Evolutionary conservation across 2,329 filamentous ascomycete genomes (phyloP).

Genomic region (Venturia asperata): DNA sequence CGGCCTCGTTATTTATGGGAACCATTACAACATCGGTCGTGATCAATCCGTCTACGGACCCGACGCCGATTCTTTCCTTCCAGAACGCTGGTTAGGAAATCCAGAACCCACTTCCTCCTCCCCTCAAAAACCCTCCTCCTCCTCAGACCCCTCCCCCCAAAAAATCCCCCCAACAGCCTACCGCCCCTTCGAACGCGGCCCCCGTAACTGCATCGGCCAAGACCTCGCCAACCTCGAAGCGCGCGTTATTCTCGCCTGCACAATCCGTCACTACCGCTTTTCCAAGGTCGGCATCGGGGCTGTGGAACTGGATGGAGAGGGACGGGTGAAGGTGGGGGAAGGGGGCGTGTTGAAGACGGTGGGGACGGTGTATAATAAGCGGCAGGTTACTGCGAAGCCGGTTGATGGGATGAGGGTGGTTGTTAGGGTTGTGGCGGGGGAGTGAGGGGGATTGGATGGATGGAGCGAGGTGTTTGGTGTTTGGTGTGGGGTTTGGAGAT

Average conservation of each 20-base stretch:
- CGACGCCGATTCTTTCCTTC: slow-evolving; percentile 14
- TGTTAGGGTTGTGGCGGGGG: slow-evolving; percentile 20
- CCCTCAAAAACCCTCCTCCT: not conserved
- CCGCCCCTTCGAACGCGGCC: slow-evolving; percentile 36
- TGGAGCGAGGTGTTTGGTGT: not conserved
- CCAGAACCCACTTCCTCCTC: slow-evolving; percentile 14
- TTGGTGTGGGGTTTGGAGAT: too few relatives aligned
- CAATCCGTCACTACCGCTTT: slow-evolving; percentile 29
- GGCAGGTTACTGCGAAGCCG: slow-evolving; percentile 16
- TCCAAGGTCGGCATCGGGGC: slow-evolving; percentile 31
- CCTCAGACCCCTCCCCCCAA: not conserved
- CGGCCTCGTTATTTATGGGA: slow-evolving; percentile 18
- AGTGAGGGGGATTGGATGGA: not conserved
- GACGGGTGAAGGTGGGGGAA: slow-evolving; percentile 25
- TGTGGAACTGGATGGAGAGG: slow-evolving; percentile 26
- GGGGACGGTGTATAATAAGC: slow-evolving; percentile 27
- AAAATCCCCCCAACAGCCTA: slow-evolving; percentile 24
- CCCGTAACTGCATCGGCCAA: slow-evolving; percentile 34
- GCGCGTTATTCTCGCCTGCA: slow-evolving; percentile 26
- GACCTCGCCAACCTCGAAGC: slow-evolving; percentile 33
- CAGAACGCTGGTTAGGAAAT: slow-evolving; percentile 21
- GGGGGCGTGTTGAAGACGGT: slow-evolving; percentile 29
- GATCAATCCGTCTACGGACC: slow-evolving; percentile 17
- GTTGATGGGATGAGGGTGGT: slow-evolving; percentile 20
- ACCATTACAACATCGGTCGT: slow-evolving; percentile 17